These are phyloP conservation scores for Fusarium pseudoanthophilum DNA, from an alignment of 2,329 filamentous ascomycete species.

Conservation along the genomic window DNA sequence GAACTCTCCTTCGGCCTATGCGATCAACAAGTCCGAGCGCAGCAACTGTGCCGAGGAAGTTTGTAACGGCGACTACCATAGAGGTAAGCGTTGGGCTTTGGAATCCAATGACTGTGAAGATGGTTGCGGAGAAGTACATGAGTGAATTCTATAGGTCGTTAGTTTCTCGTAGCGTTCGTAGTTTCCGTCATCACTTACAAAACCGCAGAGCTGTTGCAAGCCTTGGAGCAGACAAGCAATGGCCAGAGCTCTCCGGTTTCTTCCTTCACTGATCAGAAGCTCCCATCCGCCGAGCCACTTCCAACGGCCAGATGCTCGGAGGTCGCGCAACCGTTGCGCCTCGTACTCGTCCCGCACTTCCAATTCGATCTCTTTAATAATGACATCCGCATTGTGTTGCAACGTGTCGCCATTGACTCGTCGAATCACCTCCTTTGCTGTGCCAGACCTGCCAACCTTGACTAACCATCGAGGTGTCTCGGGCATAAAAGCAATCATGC, in stretches of 20 bases:
- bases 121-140: conserved; percentile 91
- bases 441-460: conserved; percentile 68
- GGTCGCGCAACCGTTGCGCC: conserved; percentile 52
- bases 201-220: conserved; percentile 88
- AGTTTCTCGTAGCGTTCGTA: not conserved
- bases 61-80: conserved; percentile 82
- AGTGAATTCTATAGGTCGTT: conserved; percentile 73
- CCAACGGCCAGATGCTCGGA: conserved; percentile 43
- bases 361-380: conserved; percentile 75
- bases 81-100: conserved; percentile 81
- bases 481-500: conserved; percentile 77
- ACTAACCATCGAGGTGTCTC: conserved; percentile 93
- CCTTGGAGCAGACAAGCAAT: conserved; percentile 91
- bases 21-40: conserved; percentile 82
- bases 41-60: conserved; percentile 81
- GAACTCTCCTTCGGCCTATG: conserved; percentile 80
- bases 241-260: conserved; percentile 77
- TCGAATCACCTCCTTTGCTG: conserved; percentile 73
- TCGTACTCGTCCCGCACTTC: conserved; percentile 79
- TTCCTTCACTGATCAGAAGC: conserved; percentile 66
- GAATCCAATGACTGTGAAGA: conserved; percentile 82
- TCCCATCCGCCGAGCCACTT: conserved; percentile 60
- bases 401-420: conserved; percentile 69
- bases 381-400: conserved; percentile 62
- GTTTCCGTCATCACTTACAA: conserved; percentile 61